Conservation (phyloP, 164 flowering plant species). For the Warburgia ugandensis region DNA sequence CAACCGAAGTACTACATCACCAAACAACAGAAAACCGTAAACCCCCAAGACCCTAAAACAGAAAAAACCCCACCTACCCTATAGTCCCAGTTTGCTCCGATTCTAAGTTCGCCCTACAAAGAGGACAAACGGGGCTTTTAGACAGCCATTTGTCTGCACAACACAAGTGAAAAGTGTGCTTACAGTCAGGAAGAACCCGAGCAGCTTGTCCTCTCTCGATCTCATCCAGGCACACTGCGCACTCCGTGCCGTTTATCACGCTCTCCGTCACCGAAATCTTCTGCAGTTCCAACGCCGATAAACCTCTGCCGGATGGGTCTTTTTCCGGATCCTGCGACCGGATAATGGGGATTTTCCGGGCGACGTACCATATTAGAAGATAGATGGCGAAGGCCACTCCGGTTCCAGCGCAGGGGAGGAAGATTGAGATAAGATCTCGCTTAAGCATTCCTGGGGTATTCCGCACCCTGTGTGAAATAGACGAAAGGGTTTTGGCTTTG, state of each 20-base stretch:
- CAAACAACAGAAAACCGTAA: too few species aligned
- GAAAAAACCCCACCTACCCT: neutral
- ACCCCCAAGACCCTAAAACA: neutral
- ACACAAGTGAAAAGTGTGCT: constrained; percentile 45
- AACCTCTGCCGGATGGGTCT: constrained; percentile 20
- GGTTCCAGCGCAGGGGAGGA: constrained; percentile 51
- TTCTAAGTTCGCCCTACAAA: constrained; percentile 36
- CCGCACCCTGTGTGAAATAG: too few species aligned
- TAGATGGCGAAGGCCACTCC: constrained; percentile 42
- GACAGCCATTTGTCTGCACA: constrained; percentile 62
- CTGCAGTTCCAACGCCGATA: constrained; percentile 41
- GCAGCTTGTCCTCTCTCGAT: constrained; percentile 34
- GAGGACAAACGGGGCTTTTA: constrained; percentile 38
- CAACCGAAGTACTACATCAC: too few species aligned
- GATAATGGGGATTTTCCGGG: neutral
- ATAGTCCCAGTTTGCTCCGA: neutral
- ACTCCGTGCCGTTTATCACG: constrained; percentile 44
- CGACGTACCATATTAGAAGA: constrained; percentile 38
- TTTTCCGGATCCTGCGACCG: constrained; percentile 21
- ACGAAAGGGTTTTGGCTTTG: too few species aligned
- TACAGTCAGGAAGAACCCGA: constrained; percentile 46
- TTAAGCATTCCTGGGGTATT: too few species aligned
- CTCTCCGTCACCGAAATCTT: constrained; percentile 46
- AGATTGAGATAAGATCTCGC: too few species aligned
- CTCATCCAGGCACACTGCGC: constrained; percentile 61